phyloP scores from a whole-genome alignment of 1,139 yeast species.

The Candida albicans region DNA sequence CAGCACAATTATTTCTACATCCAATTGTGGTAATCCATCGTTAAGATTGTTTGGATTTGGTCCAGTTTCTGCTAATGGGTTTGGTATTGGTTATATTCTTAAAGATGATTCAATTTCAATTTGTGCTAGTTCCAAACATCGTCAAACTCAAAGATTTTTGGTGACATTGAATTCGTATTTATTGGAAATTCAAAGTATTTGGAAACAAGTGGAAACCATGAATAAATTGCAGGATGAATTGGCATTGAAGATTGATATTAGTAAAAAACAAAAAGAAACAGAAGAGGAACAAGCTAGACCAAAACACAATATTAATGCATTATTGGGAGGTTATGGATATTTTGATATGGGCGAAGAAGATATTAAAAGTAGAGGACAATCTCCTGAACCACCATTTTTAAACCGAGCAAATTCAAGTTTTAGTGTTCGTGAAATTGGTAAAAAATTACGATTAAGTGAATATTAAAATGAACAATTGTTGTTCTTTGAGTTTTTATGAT shows the following conservation, averaged over 20 bases:
- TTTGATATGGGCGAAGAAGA: slow-evolving; percentile 72
- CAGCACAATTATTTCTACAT: slow-evolving; percentile 46
- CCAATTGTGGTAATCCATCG: slow-evolving; percentile 76
- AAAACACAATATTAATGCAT: slow-evolving; percentile 37
- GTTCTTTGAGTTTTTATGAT: background rate
- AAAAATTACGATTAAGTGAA: slow-evolving; percentile 71
- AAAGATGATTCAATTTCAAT: slow-evolving; percentile 82
- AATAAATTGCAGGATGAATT: slow-evolving; percentile 6
- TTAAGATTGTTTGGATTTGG: slow-evolving; percentile 89
- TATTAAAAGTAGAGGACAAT: slow-evolving; percentile 65
- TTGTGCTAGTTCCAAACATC: slow-evolving; percentile 86
- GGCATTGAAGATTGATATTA: background rate
- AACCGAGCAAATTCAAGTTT: slow-evolving; percentile 46
- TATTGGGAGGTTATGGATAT: slow-evolving; percentile 80
- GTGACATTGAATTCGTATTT: slow-evolving; percentile 71
- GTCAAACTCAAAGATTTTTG: slow-evolving; percentile 82
- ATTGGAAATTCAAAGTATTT: slow-evolving; percentile 57
- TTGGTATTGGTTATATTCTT: slow-evolving; percentile 88
- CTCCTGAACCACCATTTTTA: slow-evolving; percentile 66
- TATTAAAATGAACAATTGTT: slow-evolving; percentile 36
- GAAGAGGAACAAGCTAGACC: slow-evolving; percentile 11
- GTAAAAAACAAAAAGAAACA: slow-evolving; percentile 5
- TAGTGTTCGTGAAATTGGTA: slow-evolving; percentile 64
- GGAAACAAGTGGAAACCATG: slow-evolving; percentile 39
- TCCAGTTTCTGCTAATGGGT: slow-evolving; percentile 86